Percentiles rank a stretch among this genome's conserved stretches.
Evolutionary conservation across 768 basidiomycete genomes (phyloP).

Genomic region (Auriscalpium microsporum): DNA sequence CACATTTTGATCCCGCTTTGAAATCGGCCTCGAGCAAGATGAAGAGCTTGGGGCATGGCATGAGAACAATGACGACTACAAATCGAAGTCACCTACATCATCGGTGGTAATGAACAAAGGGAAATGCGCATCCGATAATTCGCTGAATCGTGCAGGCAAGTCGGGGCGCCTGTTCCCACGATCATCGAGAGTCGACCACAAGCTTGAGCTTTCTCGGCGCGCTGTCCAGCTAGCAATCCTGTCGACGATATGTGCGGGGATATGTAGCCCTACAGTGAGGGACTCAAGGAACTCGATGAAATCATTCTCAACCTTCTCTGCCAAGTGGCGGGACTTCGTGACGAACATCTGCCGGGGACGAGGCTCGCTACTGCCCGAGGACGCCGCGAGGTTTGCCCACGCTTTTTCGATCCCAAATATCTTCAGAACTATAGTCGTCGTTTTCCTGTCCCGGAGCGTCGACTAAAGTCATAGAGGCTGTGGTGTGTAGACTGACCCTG

Average conservation of each 20-base stretch:
- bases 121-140: slow-evolving; percentile 51
- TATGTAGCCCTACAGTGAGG: slow-evolving; percentile 15
- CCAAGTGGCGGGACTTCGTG: slow-evolving; percentile 59
- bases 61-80: not conserved
- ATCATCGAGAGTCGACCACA: slow-evolving; percentile 35
- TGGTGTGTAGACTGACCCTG: slow-evolving; percentile 38
- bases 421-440: slow-evolving; percentile 70
- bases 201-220: slow-evolving; percentile 9
- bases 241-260: slow-evolving; percentile 27
- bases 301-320: slow-evolving; percentile 63
- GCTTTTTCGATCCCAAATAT: slow-evolving; percentile 62
- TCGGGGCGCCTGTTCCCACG: slow-evolving; percentile 30
- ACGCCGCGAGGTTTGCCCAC: slow-evolving; percentile 25
- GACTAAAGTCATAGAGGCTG: not conserved
- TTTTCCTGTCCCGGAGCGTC: slow-evolving; percentile 40
- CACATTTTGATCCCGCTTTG: not conserved
- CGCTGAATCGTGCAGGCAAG: slow-evolving; percentile 46
- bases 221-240: slow-evolving; percentile 29
- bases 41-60: slow-evolving; percentile 30
- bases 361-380: slow-evolving; percentile 19
- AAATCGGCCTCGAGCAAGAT: slow-evolving; percentile 42
- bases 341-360: slow-evolving; percentile 66
- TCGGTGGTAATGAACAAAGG: slow-evolving; percentile 66
- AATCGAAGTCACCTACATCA: slow-evolving; percentile 30
- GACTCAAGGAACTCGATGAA: slow-evolving; percentile 45